Evolutionary conservation across 164 flowering plant species (phyloP), one percentile per base, ranked within the genome.

Genomic region (Liriodendron chinense): DNA sequence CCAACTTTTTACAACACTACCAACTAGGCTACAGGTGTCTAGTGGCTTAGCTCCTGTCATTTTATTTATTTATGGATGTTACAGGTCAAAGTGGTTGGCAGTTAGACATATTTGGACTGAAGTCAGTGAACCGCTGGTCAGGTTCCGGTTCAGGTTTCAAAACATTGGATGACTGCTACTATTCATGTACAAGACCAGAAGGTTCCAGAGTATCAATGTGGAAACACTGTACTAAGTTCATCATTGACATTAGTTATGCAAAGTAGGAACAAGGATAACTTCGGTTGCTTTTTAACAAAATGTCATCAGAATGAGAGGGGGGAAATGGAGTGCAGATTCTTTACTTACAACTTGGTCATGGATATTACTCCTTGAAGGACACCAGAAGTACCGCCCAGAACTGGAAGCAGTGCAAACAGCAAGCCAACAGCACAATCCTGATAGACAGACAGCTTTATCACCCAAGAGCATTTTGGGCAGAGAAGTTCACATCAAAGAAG

Each of bases 391-490:
- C 99, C 99, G 72, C 98, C 97, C 64, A 96, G 89, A 79, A 96
- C 87, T 65, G 99, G 99, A 80, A 96, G 94, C 78, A 96, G 80
- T 43, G 99, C 99, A 87, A 96, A 96, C 72, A 96, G 85, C 86
- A 94, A 86, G 63, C 99, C 99, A 47, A 96, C 99, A 77, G 98
- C 93, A 87, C 99, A 96, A 76, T 96, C 99, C 98, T 96, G 88
- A 56, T 21, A 80, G 47, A 25, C 24, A 77, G 56, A 70, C 65
- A 78, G 25, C 62, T 64, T 49, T 22, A 70, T 70, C 56, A 70
- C 7, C 72, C 26, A 14, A 70, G 26, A 67, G 43, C 20, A 64
- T 13, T 22, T 64, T 3, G 28, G 25, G 69, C 47, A 67, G 18
- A 67, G 4, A 26, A 67, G 26, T 67, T 26, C 25, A 71, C n/a